These are phyloP conservation scores for Hanseniaspora taiwanica DNA, from an alignment of 805 yeast species.

Conservation along the genomic window DNA sequence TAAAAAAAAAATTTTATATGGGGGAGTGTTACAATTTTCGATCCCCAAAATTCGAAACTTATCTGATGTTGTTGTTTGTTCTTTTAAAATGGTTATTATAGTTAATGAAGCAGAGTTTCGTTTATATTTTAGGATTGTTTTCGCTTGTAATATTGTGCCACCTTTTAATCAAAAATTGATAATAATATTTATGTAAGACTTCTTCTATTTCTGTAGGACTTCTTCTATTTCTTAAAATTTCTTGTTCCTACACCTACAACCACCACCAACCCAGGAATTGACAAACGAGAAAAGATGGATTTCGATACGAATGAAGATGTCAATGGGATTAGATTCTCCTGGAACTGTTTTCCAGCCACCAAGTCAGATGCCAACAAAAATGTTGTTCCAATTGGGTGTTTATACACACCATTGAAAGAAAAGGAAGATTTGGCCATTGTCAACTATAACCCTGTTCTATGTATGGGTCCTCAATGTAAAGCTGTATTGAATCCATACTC, in stretches of 20 bases:
- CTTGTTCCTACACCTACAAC: not conserved
- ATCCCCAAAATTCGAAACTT: not conserved
- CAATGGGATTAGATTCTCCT: slow-evolving; percentile 63
- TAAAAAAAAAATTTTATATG: no score
- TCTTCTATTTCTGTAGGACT: not conserved
- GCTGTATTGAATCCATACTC: slow-evolving; percentile 82
- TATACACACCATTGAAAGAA: slow-evolving; percentile 86
- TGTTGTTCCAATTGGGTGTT: slow-evolving; percentile 86
- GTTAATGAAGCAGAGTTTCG: no score
- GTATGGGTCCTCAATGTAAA: slow-evolving; percentile 67
- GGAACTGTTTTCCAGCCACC: slow-evolving; percentile 83
- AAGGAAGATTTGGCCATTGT: slow-evolving; percentile 67
- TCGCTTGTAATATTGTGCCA: not conserved
- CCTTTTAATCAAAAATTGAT: no score
- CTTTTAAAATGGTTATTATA: no score
- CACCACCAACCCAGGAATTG: no score
- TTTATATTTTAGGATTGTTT: no score
- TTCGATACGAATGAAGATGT: slow-evolving; percentile 53
- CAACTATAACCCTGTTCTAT: slow-evolving; percentile 72
- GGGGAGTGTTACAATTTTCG: not conserved
- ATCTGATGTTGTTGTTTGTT: no score
- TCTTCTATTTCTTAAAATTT: not conserved
- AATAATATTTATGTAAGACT: not conserved
- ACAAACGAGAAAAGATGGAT: no score
- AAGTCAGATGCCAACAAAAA: slow-evolving; percentile 80